Base-by-base conservation (phyloP, 2,329 filamentous ascomycete species). In the Exophiala aquamarina region DNA sequence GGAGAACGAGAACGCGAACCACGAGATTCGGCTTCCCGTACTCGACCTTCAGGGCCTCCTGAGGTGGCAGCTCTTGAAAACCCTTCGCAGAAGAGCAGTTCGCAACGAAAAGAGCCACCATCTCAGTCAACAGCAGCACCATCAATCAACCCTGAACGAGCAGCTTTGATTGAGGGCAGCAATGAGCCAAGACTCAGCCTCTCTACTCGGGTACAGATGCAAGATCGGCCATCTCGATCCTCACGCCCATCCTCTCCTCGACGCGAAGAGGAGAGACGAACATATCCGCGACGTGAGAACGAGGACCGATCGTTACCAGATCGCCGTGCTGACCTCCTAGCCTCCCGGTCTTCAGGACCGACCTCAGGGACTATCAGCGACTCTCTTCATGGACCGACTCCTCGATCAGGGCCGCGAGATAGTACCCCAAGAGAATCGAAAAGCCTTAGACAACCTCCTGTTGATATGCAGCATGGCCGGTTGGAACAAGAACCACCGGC, bases 381-480 rank as follows among this genome's bases (percentile, higher is more conserved):
- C 8, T n/a, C 48, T 34, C 31, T 32, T 9, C 18, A 32, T 9
- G 21, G 32, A 9, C 18, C 39, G 20, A 23, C 13, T 26, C 15
- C 42, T 20, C 52, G 52, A 15, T 18, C 37, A 13, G 35, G 14
- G 7, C 14, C 15, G 4, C 9, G 35, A 18, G 35, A 37, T 6
- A 13, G 20, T 20, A 7, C 35, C 5, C 8, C 35, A 9, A 9
- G 26, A 17, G 34, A 15, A 51, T 41, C 39, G 43, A 50, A 51
- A 43, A 51, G 52, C 10, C 29, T 41, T 4, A 41, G 54, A n/a
- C 52, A 50, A n/a, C 46, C 52, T 14, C 59, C 59, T 6, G 49
- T 61, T 18, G 69, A 79, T 55, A 63, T 70, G 55, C 70, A 62
- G 37, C 69, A 74, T 61, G 74, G 74, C 21, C 69, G 76, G 40